phyloP scores from a whole-genome alignment of 768 basidiomycete genomes.

The Russula sp. region DNA sequence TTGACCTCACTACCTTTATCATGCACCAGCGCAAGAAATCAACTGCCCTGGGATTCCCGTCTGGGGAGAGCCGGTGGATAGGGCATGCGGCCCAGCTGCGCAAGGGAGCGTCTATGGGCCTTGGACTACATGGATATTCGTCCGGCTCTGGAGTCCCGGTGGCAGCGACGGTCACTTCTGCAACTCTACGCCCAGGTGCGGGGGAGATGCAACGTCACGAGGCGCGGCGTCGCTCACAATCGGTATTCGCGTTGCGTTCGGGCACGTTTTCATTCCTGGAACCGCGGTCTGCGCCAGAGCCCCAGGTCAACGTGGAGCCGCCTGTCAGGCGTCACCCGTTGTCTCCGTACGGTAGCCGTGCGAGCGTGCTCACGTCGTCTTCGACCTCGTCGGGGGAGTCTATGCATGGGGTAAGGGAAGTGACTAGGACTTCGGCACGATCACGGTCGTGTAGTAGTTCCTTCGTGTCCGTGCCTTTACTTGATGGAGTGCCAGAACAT shows the following conservation, averaged over 20 bases:
- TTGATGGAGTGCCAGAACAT: constrained; percentile 7
- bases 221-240: constrained; percentile 32
- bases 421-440: not conserved
- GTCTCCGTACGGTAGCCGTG: constrained; percentile 14
- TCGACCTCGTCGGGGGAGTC: constrained; percentile 17
- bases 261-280: constrained; percentile 23
- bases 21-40: constrained; percentile 8
- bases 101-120: constrained; percentile 18
- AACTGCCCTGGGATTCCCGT: not conserved
- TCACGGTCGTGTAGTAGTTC: constrained; percentile 20
- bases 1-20: constrained; percentile 18
- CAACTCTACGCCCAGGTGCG: constrained; percentile 8
- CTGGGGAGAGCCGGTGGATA: constrained; percentile 12
- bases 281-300: constrained; percentile 3
- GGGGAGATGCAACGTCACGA: constrained; percentile 21
- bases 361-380: constrained; percentile 20
- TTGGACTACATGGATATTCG: constrained; percentile 5
- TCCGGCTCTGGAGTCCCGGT: not conserved
- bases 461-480: constrained; percentile 10
- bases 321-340: constrained; percentile 6
- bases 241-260: constrained; percentile 26
- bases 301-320: constrained; percentile 1
- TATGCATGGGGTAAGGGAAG: not conserved
- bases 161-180: not conserved
- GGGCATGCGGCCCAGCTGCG: constrained; percentile 14